A percentile compares a stretch with the other conserved stretches of the same genome.
These are phyloP conservation scores for Zygosaccharomyces pseudorouxii DNA, from an alignment of 805 yeast genomes.

Conservation along the genomic window DNA sequence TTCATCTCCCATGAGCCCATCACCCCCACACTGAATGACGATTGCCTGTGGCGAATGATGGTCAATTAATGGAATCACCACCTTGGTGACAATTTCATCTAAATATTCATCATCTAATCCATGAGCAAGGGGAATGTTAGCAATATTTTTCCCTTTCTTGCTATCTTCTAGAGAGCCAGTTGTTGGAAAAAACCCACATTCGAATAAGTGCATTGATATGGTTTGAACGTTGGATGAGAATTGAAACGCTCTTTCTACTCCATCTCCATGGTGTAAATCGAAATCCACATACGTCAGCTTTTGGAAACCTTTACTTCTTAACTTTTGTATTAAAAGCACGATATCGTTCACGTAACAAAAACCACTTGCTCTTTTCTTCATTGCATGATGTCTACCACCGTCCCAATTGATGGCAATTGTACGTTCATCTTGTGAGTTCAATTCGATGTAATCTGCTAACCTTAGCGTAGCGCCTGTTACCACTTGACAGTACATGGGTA, in stretches of 20 bases:
- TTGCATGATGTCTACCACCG: conserved; percentile 76
- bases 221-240: conserved; percentile 53
- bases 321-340: conserved; percentile 48
- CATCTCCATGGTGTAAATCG: conserved; percentile 80
- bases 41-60: conserved; percentile 46
- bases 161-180: conserved; percentile 46
- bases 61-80: conserved; percentile 42
- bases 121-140: conserved; percentile 53
- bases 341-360: conserved; percentile 73
- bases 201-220: conserved; percentile 59
- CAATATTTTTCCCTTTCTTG: conserved; percentile 38
- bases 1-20: conserved; percentile 64
- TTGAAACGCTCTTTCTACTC: conserved; percentile 63
- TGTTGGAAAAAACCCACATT: conserved; percentile 69
- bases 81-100: conserved; percentile 35
- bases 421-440: conserved; percentile 17
- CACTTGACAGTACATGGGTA: conserved; percentile 45
- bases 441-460: conserved; percentile 39
- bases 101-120: conserved; percentile 52
- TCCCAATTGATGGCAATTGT: conserved; percentile 61
- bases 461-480: conserved; percentile 56
- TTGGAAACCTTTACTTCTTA: conserved; percentile 43
- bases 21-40: conserved; percentile 69
- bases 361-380: conserved; percentile 53
- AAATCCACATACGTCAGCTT: conserved; percentile 60